Percentiles rank a stretch among this genome's conserved stretches.
phyloP scores from a whole-genome alignment of 306 rosid genomes.

The Acacia acuminata region DNA sequence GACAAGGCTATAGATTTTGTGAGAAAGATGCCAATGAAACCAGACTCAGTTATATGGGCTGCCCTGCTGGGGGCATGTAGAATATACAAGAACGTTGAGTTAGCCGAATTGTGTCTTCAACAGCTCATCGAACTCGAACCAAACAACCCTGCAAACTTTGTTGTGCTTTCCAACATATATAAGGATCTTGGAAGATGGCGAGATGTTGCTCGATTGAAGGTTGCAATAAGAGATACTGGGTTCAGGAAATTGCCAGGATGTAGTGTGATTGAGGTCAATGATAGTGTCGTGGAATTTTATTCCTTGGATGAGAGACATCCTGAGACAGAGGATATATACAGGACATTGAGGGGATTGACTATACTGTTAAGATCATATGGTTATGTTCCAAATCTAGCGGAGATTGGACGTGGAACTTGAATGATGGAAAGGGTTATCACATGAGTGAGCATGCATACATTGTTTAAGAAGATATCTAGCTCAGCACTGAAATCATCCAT shows the following conservation, averaged over 20 bases:
- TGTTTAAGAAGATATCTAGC: neutral
- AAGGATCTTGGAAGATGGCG: conserved; percentile 76
- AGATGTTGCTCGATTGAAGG: conserved; percentile 74
- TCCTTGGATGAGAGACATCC: conserved; percentile 56
- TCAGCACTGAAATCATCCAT: neutral
- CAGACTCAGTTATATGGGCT: conserved; percentile 54
- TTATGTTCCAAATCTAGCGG: conserved; percentile 43
- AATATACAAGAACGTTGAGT: conserved; percentile 46
- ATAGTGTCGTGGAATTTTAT: conserved; percentile 49
- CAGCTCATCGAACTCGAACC: conserved; percentile 77
- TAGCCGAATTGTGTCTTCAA: conserved; percentile 60
- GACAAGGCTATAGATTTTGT: conserved; percentile 62
- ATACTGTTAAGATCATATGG: conserved; percentile 39
- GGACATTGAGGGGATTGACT: conserved; percentile 45
- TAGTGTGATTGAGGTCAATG: conserved; percentile 49
- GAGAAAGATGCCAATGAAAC: conserved; percentile 65
- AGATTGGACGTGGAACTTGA: conserved; percentile 36
- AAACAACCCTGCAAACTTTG: conserved; percentile 71
- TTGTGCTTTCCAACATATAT: conserved; percentile 74
- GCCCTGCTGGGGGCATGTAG: conserved; percentile 49
- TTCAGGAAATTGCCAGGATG: conserved; percentile 50
- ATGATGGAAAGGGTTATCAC: conserved; percentile 10
- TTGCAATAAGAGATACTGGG: conserved; percentile 70
- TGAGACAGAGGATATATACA: conserved; percentile 40
- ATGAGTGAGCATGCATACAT: neutral